Evolutionary conservation across 1,284 basidiomycete genomes (phyloP).

Genomic region (Trametes pubescens): DNA sequence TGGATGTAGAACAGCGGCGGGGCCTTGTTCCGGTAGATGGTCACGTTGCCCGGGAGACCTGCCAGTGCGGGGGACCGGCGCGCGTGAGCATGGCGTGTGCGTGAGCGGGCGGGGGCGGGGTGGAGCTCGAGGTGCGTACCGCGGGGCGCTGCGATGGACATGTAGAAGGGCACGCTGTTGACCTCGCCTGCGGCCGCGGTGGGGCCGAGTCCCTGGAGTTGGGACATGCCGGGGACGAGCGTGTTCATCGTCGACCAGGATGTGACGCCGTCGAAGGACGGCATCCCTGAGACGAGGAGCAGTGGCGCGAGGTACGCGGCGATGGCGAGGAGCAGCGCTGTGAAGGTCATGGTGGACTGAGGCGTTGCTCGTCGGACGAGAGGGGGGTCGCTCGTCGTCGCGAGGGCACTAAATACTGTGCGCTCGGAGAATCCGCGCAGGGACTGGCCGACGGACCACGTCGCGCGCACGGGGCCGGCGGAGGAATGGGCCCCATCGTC

Average conservation of each 20-base stretch:
- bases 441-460: conserved; percentile 20
- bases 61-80: neutral
- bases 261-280: conserved; percentile 55
- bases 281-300: conserved; percentile 46
- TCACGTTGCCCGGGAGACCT: conserved; percentile 44
- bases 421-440: conserved; percentile 28
- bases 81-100: conserved; percentile 4
- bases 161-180: conserved; percentile 45
- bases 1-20: conserved; percentile 64
- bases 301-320: conserved; percentile 35
- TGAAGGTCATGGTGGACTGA: conserved; percentile 26
- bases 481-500: conserved; percentile 23
- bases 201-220: conserved; percentile 55
- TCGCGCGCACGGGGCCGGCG: conserved; percentile 26
- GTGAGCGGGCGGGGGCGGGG: conserved; percentile 13
- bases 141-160: conserved; percentile 44
- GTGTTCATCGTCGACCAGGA: conserved; percentile 52
- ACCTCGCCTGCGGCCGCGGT: conserved; percentile 19
- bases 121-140: too few relatives aligned
- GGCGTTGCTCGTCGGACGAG: conserved; percentile 9
- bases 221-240: conserved; percentile 57
- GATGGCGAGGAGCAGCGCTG: conserved; percentile 32
- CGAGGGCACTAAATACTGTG: conserved; percentile 20
- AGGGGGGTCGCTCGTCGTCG: conserved; percentile 4
- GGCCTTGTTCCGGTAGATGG: conserved; percentile 38